phyloP scores from a whole-genome alignment of 2,329 filamentous ascomycete genomes.

The Tolypocladium endophyticum region DNA sequence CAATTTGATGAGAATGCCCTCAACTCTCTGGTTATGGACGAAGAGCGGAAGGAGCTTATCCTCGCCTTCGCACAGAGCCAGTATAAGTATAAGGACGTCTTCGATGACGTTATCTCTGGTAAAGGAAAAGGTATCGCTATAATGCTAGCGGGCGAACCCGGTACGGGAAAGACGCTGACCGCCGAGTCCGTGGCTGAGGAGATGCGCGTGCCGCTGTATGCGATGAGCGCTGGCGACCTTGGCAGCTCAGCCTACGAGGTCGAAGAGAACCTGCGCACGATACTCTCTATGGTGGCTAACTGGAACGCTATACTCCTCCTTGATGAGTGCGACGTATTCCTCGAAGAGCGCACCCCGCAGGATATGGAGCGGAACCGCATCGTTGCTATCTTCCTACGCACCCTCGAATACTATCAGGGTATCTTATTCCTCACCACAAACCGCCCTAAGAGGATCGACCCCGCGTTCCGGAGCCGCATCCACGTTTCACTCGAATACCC shows the following conservation, averaged over 20 bases:
- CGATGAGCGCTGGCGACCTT: constrained; percentile 55
- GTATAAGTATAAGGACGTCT: constrained; percentile 26
- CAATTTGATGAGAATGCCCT: constrained; percentile 39
- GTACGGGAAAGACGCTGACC: constrained; percentile 39
- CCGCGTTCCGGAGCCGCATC: constrained; percentile 36
- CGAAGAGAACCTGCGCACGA: constrained; percentile 43
- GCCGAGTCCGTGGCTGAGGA: constrained; percentile 39
- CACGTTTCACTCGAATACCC: constrained; percentile 38
- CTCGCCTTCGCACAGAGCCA: constrained; percentile 38
- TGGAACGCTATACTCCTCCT: constrained; percentile 30
- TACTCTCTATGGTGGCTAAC: constrained; percentile 55
- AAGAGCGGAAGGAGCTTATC: constrained; percentile 40
- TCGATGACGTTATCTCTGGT: constrained; percentile 41
- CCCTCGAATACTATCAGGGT: constrained; percentile 36
- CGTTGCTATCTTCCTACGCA: constrained; percentile 28
- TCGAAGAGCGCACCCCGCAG: constrained; percentile 22
- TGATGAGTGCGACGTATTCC: constrained; percentile 28
- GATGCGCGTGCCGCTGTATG: constrained; percentile 37
- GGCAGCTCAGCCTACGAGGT: constrained; percentile 55
- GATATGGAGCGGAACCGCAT: constrained; percentile 22
- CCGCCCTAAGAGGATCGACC: constrained; percentile 31
- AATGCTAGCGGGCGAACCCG: constrained; percentile 35
- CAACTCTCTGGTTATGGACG: constrained; percentile 34
- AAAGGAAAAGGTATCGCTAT: constrained; percentile 42
- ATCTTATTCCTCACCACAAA: constrained; percentile 40